Evolutionary conservation across 768 basidiomycete species (phyloP).

Genomic region (Lactarius sanguifluus): DNA sequence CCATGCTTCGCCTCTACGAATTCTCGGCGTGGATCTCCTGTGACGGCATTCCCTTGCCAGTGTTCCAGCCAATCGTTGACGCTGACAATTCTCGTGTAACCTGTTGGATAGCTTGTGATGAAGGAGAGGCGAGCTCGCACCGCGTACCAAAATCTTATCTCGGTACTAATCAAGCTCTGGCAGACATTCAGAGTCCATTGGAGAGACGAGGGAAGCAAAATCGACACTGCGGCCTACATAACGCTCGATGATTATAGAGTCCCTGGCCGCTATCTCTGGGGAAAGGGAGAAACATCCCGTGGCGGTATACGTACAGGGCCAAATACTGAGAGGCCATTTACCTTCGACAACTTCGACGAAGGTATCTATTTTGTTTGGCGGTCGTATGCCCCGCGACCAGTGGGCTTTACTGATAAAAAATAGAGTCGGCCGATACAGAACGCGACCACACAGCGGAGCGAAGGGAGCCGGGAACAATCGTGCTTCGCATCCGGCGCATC

Average conservation of each 20-base stretch:
- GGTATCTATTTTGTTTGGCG: conserved; percentile 37
- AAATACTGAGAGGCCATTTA: conserved; percentile 57
- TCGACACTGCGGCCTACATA: conserved; percentile 60
- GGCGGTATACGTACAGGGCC: conserved; percentile 52
- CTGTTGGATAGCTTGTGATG: conserved; percentile 68
- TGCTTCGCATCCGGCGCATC: conserved; percentile 16
- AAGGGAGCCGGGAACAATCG: conserved; percentile 14
- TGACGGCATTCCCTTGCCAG: conserved; percentile 48
- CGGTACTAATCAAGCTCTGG: neutral
- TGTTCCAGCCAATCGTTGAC: conserved; percentile 57
- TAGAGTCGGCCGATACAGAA: conserved; percentile 5
- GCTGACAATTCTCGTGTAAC: conserved; percentile 46
- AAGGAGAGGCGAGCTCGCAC: conserved; percentile 48
- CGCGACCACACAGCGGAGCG: neutral
- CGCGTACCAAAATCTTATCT: neutral
- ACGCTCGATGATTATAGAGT: conserved; percentile 59
- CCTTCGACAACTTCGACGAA: conserved; percentile 47
- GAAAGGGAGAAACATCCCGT: conserved; percentile 54
- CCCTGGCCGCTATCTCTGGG: conserved; percentile 62
- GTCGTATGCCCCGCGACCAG: neutral
- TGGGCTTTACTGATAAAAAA: neutral
- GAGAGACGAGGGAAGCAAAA: conserved; percentile 55
- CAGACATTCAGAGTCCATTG: conserved; percentile 64
- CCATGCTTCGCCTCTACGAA: conserved; percentile 49
- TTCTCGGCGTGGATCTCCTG: conserved; percentile 72